Base-by-base conservation (phyloP, 139 green algal species). In the Tetradesmus obliquus region DNA sequence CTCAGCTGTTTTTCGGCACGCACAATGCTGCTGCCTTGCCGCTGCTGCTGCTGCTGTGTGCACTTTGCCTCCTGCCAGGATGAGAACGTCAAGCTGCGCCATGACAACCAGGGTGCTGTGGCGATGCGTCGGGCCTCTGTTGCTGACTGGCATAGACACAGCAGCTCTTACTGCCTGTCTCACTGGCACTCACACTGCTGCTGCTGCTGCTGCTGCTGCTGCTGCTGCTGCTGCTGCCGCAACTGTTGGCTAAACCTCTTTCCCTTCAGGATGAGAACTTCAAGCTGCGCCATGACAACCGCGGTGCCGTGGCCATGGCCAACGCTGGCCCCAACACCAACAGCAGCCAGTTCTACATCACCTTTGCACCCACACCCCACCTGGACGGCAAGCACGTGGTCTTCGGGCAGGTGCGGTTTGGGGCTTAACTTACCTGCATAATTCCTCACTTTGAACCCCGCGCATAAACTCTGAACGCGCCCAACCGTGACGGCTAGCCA, bases 311-410 rank as follows among this genome's bases (percentile, higher is more conserved):
- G 90, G 93, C 92, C 45, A 97, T 97, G 95, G 96, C 96, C 71
- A 97, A 97, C 54, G 93, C 94, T 0, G 95, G 95, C 3, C 92
- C 94, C 5, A 66, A 96, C 94, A 97, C 95, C 53, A 97, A 97
- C 93, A 94, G 94, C 79, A 74, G 8, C 10, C 94, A 95, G 92
- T 95, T 96, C 88, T 96, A 95, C 90, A 93, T 96, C 90, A 91
- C 93, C 9, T 94, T 94, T 66, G 86, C 60, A 1, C 91, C 94
- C 51, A 88, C 91, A 60, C 93, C 94, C 13, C 94, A 96, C 88
- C 88, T 96, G 80, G 92, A 96, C 51, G 94, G 94, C 60, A 95
- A 95, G 79, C 93, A 95, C 53, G 93, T 95, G 0, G 93, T 95
- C 72, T 95, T 94, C 85, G 93, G 93, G 1, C 87, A 82, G 20